Evolutionary conservation across 805 yeast genomes (phyloP), one percentile per base, ranked within the genome.

Genomic region (Wickerhamomyces pijperi): DNA sequence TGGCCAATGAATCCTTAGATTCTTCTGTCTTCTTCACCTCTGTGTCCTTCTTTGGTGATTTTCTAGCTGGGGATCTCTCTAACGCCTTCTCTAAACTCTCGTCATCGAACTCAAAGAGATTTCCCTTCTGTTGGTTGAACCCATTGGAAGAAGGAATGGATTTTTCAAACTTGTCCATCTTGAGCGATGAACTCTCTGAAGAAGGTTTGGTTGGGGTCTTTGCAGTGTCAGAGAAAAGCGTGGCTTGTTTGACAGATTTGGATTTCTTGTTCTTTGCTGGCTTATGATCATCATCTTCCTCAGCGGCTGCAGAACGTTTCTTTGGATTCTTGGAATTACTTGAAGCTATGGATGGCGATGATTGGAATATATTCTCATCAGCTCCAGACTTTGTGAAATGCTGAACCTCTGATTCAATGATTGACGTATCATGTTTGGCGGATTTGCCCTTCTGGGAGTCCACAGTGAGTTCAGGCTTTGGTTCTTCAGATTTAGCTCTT

Each of bases 341-440:
- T 9, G n/a, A 14, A 25, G 12, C 13, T 4, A 4, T 25, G 29
- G 12, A 9, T 9, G 20, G 39, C 20, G 12, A 11, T 9, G 20
- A 39, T 49, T 9, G 53, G 50, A 1, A 56, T 49, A 8, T 48
- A 32, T 3, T 20, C 19, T 6, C 14, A 15, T 13, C 54, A 43
- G 3, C 54, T 42, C 42, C 64, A 69, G 4, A 61, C 56, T 42
- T 63, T 62, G 7, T 8, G 14, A 19, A 12, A n/a, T 21, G 15
- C 18, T 37, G 28, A 21, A 28, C 35, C 14, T 34, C 37, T 12
- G 34, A 21, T 12, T 21, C 38, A n/a, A 18, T 17, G 1, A 19
- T 23, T 20, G 39, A n/a, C n/a, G n/a, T n/a, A n/a, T n/a, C n/a
- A n/a, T n/a, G 9, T 19, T 39, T 15, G 36, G 20, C 19, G 35